Evolutionary conservation across 495 filamentous ascomycete species (phyloP), one percentile per base, ranked within the genome.

Genomic region (Parmelia sp.): DNA sequence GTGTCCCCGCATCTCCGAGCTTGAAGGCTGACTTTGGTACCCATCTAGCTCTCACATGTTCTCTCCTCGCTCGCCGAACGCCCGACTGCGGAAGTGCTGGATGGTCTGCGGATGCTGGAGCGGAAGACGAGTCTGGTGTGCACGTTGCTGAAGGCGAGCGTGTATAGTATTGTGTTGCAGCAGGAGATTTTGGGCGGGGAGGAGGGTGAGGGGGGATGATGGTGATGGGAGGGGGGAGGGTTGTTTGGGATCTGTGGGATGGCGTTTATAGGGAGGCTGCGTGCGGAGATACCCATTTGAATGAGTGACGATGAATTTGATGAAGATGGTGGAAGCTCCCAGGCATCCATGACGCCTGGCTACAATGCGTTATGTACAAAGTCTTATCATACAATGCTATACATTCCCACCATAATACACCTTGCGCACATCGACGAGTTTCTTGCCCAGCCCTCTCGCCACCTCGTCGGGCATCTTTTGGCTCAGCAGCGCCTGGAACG

Each of bases 121-220:
- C 82, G 94, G 67, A 96, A 97, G 82, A 96, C 91, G 31, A 90
- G 89, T 55, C 79, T 95, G 45, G 94, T 97, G 39, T 96, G 93
- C 75, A 98, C 94, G 64, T 72, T 97, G 72, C 80, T 98, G 72
- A 97, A 98, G 79, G 93, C 94, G 39, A 97, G 93, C 75, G 94
- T 97, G 58, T 97, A 97, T 75, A 94, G 89, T 73, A 97, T 98
- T 79, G 92, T 98, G 68, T 74, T 98, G 78, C 91, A 97, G 82
- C 91, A 97, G 80, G 89, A 97, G 83, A 94, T 95, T 63, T 85
- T 75, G 67, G 67, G 68, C 25, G 74, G 70, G 5, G 75, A 74
- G 60, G 71, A 78, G 44, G 64, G 70, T 58, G 68, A 63, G 63
- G 74, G 77, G 63, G 62, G 70, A 65, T 59, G 51, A 12, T 45